phyloP scores from a whole-genome alignment of 345 rosid genomes.

The Eucalyptus pumila region DNA sequence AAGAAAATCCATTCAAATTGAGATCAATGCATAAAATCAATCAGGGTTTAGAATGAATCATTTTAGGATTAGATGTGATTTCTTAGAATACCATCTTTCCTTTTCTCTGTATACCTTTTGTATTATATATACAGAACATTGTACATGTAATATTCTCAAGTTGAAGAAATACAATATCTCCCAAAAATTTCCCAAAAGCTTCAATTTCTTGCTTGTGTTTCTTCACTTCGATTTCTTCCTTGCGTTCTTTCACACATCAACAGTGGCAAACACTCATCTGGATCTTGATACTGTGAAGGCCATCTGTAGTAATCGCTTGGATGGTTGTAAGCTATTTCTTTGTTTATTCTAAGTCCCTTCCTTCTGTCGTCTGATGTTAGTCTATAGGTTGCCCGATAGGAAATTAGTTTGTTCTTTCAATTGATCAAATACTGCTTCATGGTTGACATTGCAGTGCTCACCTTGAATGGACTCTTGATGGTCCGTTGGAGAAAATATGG shows the following conservation, averaged over 20 bases:
- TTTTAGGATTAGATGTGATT: too few relatives aligned
- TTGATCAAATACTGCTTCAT: background rate
- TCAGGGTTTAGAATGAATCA: too few relatives aligned
- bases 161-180: too few relatives aligned
- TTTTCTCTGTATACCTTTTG: too few relatives aligned
- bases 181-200: too few relatives aligned
- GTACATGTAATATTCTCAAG: too few relatives aligned
- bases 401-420: background rate
- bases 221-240: too few relatives aligned
- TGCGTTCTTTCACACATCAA: constrained; percentile 21
- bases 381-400: background rate
- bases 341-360: background rate
- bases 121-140: too few relatives aligned
- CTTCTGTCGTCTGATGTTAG: background rate
- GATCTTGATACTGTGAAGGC: constrained; percentile 94
- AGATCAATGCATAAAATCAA: too few relatives aligned
- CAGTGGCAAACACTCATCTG: constrained; percentile 65
- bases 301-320: constrained; percentile 24
- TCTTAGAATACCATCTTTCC: too few relatives aligned
- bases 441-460: constrained; percentile 45
- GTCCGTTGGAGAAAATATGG: constrained; percentile 82
- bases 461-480: constrained; percentile 94
- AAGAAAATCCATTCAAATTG: too few relatives aligned
- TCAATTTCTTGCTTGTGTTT: too few relatives aligned
- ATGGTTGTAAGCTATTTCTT: background rate